A percentile compares a stretch with the other conserved stretches of the same genome.
Evolutionary conservation across 768 basidiomycete species (phyloP).

Genomic region (Suillus occidentalis): DNA sequence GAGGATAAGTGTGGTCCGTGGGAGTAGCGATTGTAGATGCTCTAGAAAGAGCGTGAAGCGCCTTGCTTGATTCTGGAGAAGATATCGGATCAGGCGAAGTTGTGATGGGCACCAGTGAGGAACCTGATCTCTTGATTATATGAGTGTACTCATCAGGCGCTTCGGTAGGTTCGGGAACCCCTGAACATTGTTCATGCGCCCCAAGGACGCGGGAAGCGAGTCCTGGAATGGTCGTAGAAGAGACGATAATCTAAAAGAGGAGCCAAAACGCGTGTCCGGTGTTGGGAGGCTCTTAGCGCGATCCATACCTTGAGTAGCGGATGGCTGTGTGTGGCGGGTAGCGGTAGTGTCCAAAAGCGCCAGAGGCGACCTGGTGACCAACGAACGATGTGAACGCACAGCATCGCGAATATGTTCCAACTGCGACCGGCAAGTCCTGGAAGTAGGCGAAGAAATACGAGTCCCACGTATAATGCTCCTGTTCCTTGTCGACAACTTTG

Average conservation of each 20-base stretch:
- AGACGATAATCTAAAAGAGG: constrained; percentile 63
- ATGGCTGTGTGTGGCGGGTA: constrained; percentile 33
- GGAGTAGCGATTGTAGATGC: constrained; percentile 30
- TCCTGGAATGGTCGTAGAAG: constrained; percentile 72
- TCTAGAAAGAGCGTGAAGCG: constrained; percentile 3
- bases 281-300: constrained; percentile 42
- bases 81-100: constrained; percentile 33
- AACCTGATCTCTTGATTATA: constrained; percentile 55
- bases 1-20: constrained; percentile 78
- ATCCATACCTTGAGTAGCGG: constrained; percentile 32
- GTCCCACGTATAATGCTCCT: constrained; percentile 72
- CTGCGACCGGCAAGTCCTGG: constrained; percentile 71
- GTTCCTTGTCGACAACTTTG: constrained; percentile 71
- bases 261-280: constrained; percentile 31
- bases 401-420: constrained; percentile 80
- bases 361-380: constrained; percentile 21
- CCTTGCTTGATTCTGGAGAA: constrained; percentile 11
- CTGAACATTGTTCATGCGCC: constrained; percentile 28
- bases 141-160: constrained; percentile 70
- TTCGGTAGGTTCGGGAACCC: constrained; percentile 31
- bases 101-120: constrained; percentile 60
- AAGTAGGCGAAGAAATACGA: constrained; percentile 97
- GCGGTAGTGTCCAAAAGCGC: constrained; percentile 61
- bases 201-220: constrained; percentile 38
- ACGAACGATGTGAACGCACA: constrained; percentile 55